A percentile compares a stretch with the other conserved stretches of the same genome.
phyloP scores from a whole-genome alignment of 192 early-diverging fungal species.

The Piromyces finnis region DNA sequence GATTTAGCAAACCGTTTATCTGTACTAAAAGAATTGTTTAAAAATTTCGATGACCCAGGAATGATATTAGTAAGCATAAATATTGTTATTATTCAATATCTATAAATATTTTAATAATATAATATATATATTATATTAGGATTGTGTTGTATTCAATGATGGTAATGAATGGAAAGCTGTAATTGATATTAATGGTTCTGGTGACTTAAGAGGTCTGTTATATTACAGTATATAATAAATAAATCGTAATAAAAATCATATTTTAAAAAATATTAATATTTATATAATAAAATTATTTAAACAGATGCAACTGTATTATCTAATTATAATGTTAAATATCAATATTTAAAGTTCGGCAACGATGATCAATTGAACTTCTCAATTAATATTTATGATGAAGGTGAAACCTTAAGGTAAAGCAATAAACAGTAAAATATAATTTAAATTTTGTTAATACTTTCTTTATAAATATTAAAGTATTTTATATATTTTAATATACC shows the following conservation, averaged over 20 bases:
- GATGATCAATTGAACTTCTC: conserved; percentile 71
- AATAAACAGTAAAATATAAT: no score
- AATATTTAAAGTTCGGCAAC: conserved; percentile 56
- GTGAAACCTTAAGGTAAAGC: conserved; percentile 35
- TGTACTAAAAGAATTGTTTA: conserved; percentile 34
- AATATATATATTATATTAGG: no score
- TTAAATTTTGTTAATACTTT: no score
- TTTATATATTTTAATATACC: no score
- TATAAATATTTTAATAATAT: no score
- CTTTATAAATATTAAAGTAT: no score
- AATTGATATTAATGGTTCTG: conserved; percentile 53
- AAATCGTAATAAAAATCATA: no score
- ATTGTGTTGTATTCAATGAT: conserved; percentile 76
- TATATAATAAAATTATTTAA: no score
- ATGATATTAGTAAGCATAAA: background rate
- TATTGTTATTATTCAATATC: no score
- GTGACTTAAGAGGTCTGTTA: conserved; percentile 43
- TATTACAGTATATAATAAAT: no score
- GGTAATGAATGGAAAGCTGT: conserved; percentile 74
- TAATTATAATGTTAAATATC: conserved; percentile 48
- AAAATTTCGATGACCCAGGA: conserved; percentile 60
- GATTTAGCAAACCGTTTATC: conserved; percentile 49
- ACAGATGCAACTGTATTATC: conserved; percentile 22
- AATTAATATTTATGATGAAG: conserved; percentile 84
- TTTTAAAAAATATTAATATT: no score